Conservation (phyloP, 768 basidiomycete genomes). For the Pleurotus platypus region DNA sequence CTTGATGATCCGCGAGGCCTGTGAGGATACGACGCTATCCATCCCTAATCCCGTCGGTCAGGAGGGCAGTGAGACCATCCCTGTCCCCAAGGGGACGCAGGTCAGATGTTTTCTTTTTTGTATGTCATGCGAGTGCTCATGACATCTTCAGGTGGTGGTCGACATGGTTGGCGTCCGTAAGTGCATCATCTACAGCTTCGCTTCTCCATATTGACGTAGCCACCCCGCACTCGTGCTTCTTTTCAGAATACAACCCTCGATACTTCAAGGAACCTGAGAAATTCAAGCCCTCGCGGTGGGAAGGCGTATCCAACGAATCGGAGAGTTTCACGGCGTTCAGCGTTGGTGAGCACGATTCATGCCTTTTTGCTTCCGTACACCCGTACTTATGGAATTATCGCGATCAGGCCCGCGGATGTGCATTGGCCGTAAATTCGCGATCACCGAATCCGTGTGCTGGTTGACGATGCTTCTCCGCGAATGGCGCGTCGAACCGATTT, state of each 20-base stretch:
- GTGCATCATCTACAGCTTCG: constrained; percentile 16
- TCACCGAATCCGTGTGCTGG: constrained; percentile 49
- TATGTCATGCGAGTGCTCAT: neutral
- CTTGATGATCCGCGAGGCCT: constrained; percentile 38
- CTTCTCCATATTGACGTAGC: neutral
- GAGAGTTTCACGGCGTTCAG: constrained; percentile 47
- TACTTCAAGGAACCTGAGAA: constrained; percentile 46
- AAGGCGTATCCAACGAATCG: constrained; percentile 35
- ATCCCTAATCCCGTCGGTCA: constrained; percentile 37
- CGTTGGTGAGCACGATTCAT: constrained; percentile 23
- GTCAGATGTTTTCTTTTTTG: constrained; percentile 15
- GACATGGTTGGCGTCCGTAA: constrained; percentile 50
- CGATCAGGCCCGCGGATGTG: constrained; percentile 46
- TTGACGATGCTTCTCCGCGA: constrained; percentile 49
- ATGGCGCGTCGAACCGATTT: constrained; percentile 46
- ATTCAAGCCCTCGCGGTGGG: constrained; percentile 50
- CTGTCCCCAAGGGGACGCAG: constrained; percentile 35
- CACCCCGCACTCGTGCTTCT: neutral
- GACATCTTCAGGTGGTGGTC: constrained; percentile 27
- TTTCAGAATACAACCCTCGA: constrained; percentile 44
- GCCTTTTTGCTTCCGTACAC: no score
- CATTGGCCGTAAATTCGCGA: constrained; percentile 53
- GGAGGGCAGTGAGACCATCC: constrained; percentile 32
- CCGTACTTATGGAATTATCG: neutral
- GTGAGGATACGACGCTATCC: constrained; percentile 36